These are phyloP conservation scores for Candida hungchunana DNA, from an alignment of 805 yeast genomes.

Conservation along the genomic window DNA sequence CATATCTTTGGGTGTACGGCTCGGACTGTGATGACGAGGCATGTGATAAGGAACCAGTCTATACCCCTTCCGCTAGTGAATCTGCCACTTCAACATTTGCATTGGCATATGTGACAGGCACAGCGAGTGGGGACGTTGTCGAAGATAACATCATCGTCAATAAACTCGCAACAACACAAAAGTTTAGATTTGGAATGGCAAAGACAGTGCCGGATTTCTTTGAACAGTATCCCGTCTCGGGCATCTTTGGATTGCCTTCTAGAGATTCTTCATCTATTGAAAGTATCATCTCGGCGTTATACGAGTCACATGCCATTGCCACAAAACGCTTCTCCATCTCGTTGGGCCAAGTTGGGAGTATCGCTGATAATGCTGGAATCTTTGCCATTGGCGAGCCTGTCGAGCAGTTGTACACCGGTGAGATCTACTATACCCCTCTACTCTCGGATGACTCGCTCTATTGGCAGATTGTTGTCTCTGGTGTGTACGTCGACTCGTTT, in stretches of 20 bases:
- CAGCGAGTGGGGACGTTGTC: conserved; percentile 46
- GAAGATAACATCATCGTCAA: conserved; percentile 32
- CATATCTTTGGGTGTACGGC: conserved; percentile 60
- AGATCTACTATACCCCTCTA: conserved; percentile 37
- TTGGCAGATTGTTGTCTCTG: conserved; percentile 48
- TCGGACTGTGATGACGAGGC: conserved; percentile 41
- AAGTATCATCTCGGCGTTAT: conserved; percentile 39
- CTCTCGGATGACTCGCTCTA: conserved; percentile 34
- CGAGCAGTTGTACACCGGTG: conserved; percentile 35
- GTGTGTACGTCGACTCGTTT: conserved; percentile 33
- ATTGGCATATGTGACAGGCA: conserved; percentile 50
- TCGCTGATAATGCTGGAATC: conserved; percentile 33
- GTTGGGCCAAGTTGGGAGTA: conserved; percentile 32
- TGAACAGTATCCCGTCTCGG: conserved; percentile 48
- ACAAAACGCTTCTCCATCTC: conserved; percentile 40
- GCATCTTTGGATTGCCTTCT: conserved; percentile 57
- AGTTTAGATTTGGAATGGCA: conserved; percentile 53
- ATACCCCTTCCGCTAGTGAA: conserved; percentile 23
- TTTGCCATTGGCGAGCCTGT: conserved; percentile 40
- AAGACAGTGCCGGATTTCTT: conserved; percentile 49
- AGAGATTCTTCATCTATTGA: conserved; percentile 32
- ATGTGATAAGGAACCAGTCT: conserved; percentile 34
- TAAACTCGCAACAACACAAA: conserved; percentile 30
- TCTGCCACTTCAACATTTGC: conserved; percentile 34
- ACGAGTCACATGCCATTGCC: conserved; percentile 32